Evolutionary conservation across 164 flowering plant species (phyloP), one percentile per base, ranked within the genome.

Genomic region (Sedum album): DNA sequence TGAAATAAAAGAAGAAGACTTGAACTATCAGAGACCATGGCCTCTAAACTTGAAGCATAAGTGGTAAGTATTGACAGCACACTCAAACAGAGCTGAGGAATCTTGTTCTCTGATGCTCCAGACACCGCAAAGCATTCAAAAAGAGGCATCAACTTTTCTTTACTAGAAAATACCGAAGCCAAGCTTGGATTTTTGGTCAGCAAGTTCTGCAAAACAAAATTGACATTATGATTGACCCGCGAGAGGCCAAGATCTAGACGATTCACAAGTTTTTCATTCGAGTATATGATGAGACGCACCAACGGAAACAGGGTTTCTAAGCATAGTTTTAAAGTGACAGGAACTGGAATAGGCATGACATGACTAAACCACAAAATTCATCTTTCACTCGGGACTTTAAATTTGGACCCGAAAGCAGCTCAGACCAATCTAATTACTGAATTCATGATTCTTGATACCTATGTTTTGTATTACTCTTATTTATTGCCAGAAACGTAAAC

Each of bases 21-120:
- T 35, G 92, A 82, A 67, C 96, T 81, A 77, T 95, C 99, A 31
- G 97, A 89, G 73, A 95, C 99, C 97, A 95, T 95, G 61, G 97
- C 94, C 79, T 88, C 97, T 88, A 95, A 85, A 75, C 97, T 92
- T 23, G 99, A 88, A 68, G 97, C 97, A 79, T 85, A 82, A 48
- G 87, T 69, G 42, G 99, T 95, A 84, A 95, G 84, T 48, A 86
- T 89, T 70, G 99, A 90, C 65, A 95, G 79, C 49, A 95, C 89
- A 75, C 72, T 74, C 73, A 95, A 79, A 77, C 91, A 90, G 73
- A 95, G 97, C 78, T 88, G 88, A 72, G 96, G 86, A 79, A 89
- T 90, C 44, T 79, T 84, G 76, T 84, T 87, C 66, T 83, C 81
- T 23, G 94, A 80, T 51, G 83, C 84, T 73, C 70, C 82, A 66